Percentiles rank a stretch among this genome's conserved stretches.
Evolutionary conservation across 2,329 filamentous ascomycete genomes (phyloP).

Genomic region (Rutstroemia sp.): DNA sequence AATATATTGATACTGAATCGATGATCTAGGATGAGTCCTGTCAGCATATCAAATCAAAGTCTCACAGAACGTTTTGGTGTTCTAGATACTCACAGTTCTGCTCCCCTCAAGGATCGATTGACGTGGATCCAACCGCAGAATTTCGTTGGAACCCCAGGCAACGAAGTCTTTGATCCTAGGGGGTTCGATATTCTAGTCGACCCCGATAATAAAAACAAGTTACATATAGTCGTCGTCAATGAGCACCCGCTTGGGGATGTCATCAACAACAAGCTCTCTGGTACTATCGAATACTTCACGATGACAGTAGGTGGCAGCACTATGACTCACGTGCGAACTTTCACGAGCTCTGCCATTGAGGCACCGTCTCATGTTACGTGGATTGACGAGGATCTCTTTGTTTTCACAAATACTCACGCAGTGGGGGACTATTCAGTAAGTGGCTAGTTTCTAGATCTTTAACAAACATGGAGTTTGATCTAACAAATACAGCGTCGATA

Average conservation of each 20-base stretch:
- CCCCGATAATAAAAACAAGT: constrained; percentile 7
- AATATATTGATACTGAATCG: background rate
- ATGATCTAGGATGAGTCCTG: constrained; percentile 14
- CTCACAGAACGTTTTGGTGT: constrained; percentile 20
- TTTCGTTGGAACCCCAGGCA: constrained; percentile 20
- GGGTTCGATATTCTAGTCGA: constrained; percentile 28
- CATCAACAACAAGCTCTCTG: constrained; percentile 23
- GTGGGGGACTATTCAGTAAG: constrained; percentile 23
- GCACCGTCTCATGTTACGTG: constrained; percentile 32
- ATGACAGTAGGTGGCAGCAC: constrained; percentile 20
- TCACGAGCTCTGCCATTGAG: constrained; percentile 24
- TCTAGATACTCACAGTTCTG: constrained; percentile 23
- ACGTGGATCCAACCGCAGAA: constrained; percentile 19
- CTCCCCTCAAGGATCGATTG: constrained; percentile 17
- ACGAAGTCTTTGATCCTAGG: constrained; percentile 27
- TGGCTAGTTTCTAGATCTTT: background rate
- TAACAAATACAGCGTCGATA: constrained; percentile 17
- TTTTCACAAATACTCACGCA: constrained; percentile 33
- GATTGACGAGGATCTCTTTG: constrained; percentile 28
- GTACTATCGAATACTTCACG: constrained; percentile 31
- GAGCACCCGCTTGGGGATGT: constrained; percentile 27
- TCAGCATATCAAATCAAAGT: constrained; percentile 21
- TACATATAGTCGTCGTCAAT: constrained; percentile 31
- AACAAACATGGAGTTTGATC: constrained; percentile 5
- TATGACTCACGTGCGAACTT: constrained; percentile 30